Evolutionary conservation across 495 filamentous ascomycete genomes (phyloP).

Genomic region (Cercophora samala): DNA sequence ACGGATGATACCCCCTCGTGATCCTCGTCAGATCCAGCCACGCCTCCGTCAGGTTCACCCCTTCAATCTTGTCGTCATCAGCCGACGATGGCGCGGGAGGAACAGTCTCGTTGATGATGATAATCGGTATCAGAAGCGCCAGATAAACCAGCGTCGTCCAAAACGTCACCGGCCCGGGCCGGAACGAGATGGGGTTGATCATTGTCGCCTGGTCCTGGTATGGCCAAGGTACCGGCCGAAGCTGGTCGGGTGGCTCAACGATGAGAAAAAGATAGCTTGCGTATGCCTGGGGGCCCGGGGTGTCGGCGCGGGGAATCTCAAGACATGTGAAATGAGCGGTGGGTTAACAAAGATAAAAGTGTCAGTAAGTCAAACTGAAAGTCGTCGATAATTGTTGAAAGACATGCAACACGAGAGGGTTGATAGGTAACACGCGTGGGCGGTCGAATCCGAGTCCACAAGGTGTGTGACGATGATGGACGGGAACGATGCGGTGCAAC

Average conservation of each 20-base stretch:
- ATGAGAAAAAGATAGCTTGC: no score
- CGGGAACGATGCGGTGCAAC: background rate
- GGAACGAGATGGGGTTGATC: conserved; percentile 51
- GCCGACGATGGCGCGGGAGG: conserved; percentile 57
- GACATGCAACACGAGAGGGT: background rate
- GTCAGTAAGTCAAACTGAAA: background rate
- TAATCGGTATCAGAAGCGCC: conserved; percentile 63
- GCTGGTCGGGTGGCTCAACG: no score
- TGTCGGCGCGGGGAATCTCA: background rate
- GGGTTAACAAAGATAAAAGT: background rate
- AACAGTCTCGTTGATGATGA: conserved; percentile 71
- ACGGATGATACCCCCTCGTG: conserved; percentile 78
- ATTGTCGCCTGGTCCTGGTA: no score
- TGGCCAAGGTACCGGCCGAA: no score
- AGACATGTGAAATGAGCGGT: background rate
- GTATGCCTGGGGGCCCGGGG: no score
- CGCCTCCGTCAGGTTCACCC: conserved; percentile 74
- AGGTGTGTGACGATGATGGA: background rate
- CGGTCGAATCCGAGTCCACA: background rate
- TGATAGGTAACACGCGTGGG: background rate
- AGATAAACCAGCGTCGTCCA: conserved; percentile 68
- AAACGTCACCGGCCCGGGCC: conserved; percentile 65
- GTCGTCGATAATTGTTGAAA: background rate
- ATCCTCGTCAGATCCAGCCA: conserved; percentile 80
- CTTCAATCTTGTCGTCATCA: conserved; percentile 28